Base-by-base conservation (phyloP, 768 basidiomycete genomes). In the Amanita phalloides region DNA sequence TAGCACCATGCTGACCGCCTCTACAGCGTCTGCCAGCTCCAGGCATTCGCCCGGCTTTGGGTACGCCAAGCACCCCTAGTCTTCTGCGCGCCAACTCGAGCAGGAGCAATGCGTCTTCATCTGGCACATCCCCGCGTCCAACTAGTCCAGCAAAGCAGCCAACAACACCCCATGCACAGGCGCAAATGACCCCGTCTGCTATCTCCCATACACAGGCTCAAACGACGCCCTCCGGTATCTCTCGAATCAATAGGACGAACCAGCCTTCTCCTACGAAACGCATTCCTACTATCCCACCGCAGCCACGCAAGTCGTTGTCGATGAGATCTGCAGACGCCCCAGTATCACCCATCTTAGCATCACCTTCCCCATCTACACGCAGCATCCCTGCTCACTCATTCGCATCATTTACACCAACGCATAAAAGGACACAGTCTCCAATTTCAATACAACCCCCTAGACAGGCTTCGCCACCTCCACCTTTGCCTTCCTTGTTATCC, bases 191-290 rank as follows among this genome's bases (percentile, higher is more conserved):
- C n/a, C 56, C 65, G 25, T 32, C 32, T 11, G 32, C 3, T 32
- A 32, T 32, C 32, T 32, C 63, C 23, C 57, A 83, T 60, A 60
- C 66, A 8, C 50, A 61, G n/a, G 14, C 37, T 9, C 55, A 64
- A 23, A 25, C 65, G 23, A 55, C 65, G 23, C 57, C 66, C 1
- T 58, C 58, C 44, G 49, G 48, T 35, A 65, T 61, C 6, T 30
- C 50, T 52, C 66, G 49, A 55, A 62, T 45, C 50, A 64, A 20
- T 55, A 64, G 62, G 49, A 56, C 58, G 30, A 56, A 49, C n/a
- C 62, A 60, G 41, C 64, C 65, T 10, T 84, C 85, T 5, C 84
- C 86, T 2, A 75, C 70, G 10, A 87, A 84, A 62, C 77, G 78
- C 36, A 69, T 62, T 6, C 65, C 76, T 1, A 62, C 75, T 3